Base-by-base conservation (phyloP, 2,329 filamentous ascomycete genomes). In the Capronia epimyces region DNA sequence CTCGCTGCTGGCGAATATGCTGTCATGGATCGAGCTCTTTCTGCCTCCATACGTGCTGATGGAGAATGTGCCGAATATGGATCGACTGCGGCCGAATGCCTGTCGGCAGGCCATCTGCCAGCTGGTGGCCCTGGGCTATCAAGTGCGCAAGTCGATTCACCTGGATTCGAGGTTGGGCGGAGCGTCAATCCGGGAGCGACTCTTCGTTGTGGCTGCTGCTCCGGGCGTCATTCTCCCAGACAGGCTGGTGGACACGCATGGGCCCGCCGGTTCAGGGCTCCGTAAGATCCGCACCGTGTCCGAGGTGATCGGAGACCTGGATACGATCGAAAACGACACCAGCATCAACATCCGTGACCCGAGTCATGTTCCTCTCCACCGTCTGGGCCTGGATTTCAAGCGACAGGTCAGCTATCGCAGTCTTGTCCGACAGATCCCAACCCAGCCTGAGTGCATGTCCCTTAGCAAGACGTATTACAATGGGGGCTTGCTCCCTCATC, bases 121-220 rank as follows among this genome's bases (percentile, higher is more conserved):
- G 1, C 69, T 93, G 0, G 83, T 91, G 0, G 85, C 83, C 0
- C 73, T 93, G 56, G 87, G 87, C 0, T 94, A 93, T 58, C 87
- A 94, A 62, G 72, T 81, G 0, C 79, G 84, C 34, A 76, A 87
- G 31, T 80, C 82, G 49, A 71, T 84, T 0, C 71, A 87, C 16
- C 86, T 89, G 57, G 78, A 86, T 0, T 88, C 84, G 74, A 79
- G 78, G 0, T 81, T 78, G 56, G 85, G 86, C 1, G 80, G 82
- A 1, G 70, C 81, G 0, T 87, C 93, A 62, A 71, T 69, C 2
- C 77, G 88, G 3, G 78, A 75, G 2, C 75, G 88, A 5, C 71
- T 91, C 0, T 89, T 94, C 53, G 73, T 93, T 1, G 72, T 77
- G 2, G 84, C 89, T 54, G 79, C 86, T 1, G 85, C 85, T 0